Conservation (phyloP, 2,329 filamentous ascomycete species). For the Pyrenochaeta sp. region DNA sequence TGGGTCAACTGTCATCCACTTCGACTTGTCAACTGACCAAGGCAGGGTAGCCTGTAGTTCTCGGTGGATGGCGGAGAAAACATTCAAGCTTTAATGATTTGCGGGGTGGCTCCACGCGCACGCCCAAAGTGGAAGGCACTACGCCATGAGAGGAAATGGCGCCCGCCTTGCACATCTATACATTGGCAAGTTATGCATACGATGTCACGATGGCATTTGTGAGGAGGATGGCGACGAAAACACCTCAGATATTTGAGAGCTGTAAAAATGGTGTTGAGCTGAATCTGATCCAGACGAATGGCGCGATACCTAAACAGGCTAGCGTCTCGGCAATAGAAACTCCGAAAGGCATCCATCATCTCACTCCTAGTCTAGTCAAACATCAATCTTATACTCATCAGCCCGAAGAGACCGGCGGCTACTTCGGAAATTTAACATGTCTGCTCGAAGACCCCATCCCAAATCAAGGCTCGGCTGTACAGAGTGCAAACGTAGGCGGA, state of each 20-base stretch:
- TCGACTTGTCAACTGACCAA: slow-evolving; percentile 12
- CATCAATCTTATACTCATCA: neutral
- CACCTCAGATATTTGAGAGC: no score
- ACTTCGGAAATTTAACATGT: slow-evolving; percentile 2
- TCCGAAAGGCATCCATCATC: neutral
- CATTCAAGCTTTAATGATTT: slow-evolving; percentile 12
- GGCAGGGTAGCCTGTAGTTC: neutral
- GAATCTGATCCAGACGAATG: no score
- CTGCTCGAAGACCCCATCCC: slow-evolving; percentile 16
- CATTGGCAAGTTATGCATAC: no score
- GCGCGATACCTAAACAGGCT: neutral
- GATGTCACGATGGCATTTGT: neutral
- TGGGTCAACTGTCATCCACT: neutral
- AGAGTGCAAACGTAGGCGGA: slow-evolving; percentile 25
- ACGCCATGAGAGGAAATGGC: neutral
- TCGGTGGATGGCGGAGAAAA: slow-evolving; percentile 1
- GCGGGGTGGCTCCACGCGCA: slow-evolving; percentile 9
- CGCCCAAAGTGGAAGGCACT: slow-evolving; percentile 1
- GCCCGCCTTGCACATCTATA: no score
- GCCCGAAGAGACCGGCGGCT: neutral
- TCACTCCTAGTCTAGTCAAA: neutral
- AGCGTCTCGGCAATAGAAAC: neutral
- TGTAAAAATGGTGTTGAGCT: no score
- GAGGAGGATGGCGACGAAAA: no score
- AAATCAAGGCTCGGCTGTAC: slow-evolving; percentile 22